Percentiles rank a stretch among this genome's conserved stretches.
These are phyloP conservation scores for Diaporthe amygdali DNA, from an alignment of 2,329 filamentous ascomycete species.

Conservation along the genomic window DNA sequence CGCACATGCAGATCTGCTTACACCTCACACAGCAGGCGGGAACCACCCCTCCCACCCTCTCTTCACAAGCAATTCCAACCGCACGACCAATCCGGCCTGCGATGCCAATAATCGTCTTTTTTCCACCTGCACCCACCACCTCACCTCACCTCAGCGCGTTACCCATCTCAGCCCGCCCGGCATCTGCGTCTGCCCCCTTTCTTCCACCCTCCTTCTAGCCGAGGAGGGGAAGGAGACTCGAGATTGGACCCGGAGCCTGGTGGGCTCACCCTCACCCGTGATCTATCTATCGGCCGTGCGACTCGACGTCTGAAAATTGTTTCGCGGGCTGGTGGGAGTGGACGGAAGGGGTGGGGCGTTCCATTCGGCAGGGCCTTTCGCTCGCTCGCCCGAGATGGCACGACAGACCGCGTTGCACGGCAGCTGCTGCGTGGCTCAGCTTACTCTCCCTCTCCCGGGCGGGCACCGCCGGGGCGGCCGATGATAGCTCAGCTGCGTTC, in stretches of 20 bases:
- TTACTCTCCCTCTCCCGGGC: neutral
- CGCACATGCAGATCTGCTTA: neutral
- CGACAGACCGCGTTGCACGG: neutral
- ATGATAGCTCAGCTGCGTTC: neutral
- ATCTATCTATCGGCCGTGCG: neutral
- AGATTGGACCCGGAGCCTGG: neutral
- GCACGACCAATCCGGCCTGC: neutral
- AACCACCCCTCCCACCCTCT: neutral
- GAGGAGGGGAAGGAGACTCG: no score
- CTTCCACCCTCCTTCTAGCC: neutral
- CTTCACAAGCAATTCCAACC: neutral
- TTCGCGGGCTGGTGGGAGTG: neutral
- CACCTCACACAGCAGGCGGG: neutral
- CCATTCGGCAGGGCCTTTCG: neutral
- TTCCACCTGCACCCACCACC: neutral
- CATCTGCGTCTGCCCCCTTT: no score
- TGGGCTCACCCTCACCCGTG: neutral
- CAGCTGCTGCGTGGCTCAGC: neutral
- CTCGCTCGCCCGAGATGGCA: neutral
- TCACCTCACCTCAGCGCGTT: neutral
- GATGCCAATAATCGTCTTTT: no score
- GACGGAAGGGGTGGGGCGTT: neutral
- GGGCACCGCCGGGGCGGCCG: neutral
- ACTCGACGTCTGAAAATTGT: neutral
- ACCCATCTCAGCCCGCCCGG: neutral